Percentiles rank a stretch among this genome's conserved stretches.
Evolutionary conservation across 768 basidiomycete genomes (phyloP).

Genomic region (Auricularia sp.): DNA sequence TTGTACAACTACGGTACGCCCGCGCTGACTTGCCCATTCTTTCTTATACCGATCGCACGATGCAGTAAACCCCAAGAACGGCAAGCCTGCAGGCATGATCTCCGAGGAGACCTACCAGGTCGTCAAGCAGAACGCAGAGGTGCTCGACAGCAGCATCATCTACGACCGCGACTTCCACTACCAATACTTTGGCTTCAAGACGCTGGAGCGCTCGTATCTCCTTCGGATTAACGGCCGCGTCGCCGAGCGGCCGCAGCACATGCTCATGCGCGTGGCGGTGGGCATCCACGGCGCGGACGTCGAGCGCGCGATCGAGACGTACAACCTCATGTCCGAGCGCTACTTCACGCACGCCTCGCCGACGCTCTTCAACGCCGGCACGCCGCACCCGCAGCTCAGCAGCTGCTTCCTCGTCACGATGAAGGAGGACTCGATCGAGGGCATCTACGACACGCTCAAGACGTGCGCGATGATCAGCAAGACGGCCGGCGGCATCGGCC

Average conservation of each 20-base stretch:
- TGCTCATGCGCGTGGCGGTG: slow-evolving; percentile 99
- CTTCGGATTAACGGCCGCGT: slow-evolving; percentile 89
- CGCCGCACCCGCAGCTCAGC: slow-evolving; percentile 79
- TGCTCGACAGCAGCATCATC: slow-evolving; percentile 88
- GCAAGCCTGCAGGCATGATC: slow-evolving; percentile 80
- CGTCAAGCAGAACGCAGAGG: slow-evolving; percentile 70
- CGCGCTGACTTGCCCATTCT: too few species aligned
- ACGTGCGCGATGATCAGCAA: slow-evolving; percentile 99
- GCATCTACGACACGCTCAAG: slow-evolving; percentile 98
- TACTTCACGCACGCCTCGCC: slow-evolving; percentile 99
- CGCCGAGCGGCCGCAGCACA: slow-evolving; percentile 95
- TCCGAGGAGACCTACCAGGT: slow-evolving; percentile 76
- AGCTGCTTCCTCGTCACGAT: slow-evolving; percentile 96
- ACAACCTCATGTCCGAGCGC: slow-evolving; percentile 96
- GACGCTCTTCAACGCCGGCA: slow-evolving; percentile 96
- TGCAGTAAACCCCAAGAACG: slow-evolving; percentile 91
- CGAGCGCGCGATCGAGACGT: slow-evolving; percentile 83
- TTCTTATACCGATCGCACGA: too few species aligned
- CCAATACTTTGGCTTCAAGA: slow-evolving; percentile 98
- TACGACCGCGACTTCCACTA: slow-evolving; percentile 98
- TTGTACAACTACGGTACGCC: slow-evolving; percentile 71
- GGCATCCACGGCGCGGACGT: slow-evolving; percentile 90
- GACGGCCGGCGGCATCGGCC: slow-evolving; percentile 95
- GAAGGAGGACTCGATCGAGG: slow-evolving; percentile 99
- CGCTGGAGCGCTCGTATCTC: slow-evolving; percentile 94